phyloP scores from a whole-genome alignment of 2,329 filamentous ascomycete species.

The Scedosporium boydii region DNA sequence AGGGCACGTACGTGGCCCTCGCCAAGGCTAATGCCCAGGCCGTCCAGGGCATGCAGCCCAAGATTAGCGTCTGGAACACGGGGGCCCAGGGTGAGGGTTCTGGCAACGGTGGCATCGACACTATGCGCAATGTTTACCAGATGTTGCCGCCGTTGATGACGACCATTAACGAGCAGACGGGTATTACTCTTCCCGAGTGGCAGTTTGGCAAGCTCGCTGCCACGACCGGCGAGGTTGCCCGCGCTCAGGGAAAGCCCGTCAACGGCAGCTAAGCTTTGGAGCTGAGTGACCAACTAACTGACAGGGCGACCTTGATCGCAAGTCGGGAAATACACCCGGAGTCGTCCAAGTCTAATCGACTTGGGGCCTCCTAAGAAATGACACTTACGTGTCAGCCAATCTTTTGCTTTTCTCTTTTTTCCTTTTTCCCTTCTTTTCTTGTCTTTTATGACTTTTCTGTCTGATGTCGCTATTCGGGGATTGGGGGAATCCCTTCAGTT shows the following conservation, averaged over 20 bases:
- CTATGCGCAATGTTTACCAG: constrained; percentile 77
- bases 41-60: constrained; percentile 69
- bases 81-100: constrained; percentile 39
- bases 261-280: neutral
- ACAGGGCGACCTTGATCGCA: too few relatives aligned
- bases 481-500: too few relatives aligned
- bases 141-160: constrained; percentile 72
- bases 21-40: constrained; percentile 70
- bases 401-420: neutral
- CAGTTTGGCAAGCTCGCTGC: constrained; percentile 43
- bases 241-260: constrained; percentile 4
- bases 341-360: too few relatives aligned
- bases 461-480: too few relatives aligned
- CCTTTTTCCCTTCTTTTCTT: neutral
- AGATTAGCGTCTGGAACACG: constrained; percentile 89
- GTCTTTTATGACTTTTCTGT: neutral
- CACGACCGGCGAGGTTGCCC: constrained; percentile 17
- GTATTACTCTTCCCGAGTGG: constrained; percentile 72
- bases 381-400: neutral
- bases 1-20: constrained; percentile 66
- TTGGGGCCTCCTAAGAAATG: too few relatives aligned
- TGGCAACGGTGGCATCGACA: constrained; percentile 40
- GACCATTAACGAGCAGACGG: constrained; percentile 84
- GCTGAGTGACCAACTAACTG: too few relatives aligned
- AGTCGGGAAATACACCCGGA: too few relatives aligned